Base-by-base conservation (phyloP, 495 filamentous ascomycete genomes). In the Penicillium ucsense region DNA sequence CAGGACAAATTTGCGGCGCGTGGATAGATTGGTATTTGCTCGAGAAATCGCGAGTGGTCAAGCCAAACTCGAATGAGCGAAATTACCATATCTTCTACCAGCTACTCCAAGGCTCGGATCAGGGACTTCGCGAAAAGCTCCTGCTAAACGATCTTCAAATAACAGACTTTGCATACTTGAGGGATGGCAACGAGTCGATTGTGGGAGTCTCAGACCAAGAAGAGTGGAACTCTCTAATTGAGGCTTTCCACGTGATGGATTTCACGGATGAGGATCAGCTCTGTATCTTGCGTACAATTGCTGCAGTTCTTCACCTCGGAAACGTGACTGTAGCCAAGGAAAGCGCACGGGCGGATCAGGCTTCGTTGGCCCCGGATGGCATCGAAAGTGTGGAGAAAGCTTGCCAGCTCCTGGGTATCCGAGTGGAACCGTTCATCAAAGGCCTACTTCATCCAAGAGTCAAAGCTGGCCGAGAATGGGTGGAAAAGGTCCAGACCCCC, bases 51-150 rank as follows among this genome's bases (percentile, higher is more conserved):
- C 78, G 94, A 41, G 94, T 99, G 5, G 89, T 97, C 12, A 84
- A 83, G 37, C 79, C 95, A 31, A 94, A 88, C 58, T 54, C 80
- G 3, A 82, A 85, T 40, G 94, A 99, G 61, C 77, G 94, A 28
- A 99, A 95, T 54, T 99, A 99, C 60, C 94, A 99, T 62, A 75
- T 99, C 30, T 99, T 99, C 64, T 99, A 99, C 60, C 94, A 99
- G 64, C 75, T 99, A 8, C 66, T 99, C 3, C 82, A 82, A 46
- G 94, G 94, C 32, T 89, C 91, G 2, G 83, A 89, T 53, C 61
- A 65, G 4, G 68, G 71, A 34, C 78, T 89, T 68, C 87, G 82
- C 45, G 79, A 83, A 30, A 82, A 86, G 12, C 83, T 96, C 37
- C 67, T 94, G 3, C 64, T 99, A 1, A 74, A 82, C 32, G 79